phyloP scores from a whole-genome alignment of 2,329 filamentous ascomycete species.

The Bipolaris gigantea region DNA sequence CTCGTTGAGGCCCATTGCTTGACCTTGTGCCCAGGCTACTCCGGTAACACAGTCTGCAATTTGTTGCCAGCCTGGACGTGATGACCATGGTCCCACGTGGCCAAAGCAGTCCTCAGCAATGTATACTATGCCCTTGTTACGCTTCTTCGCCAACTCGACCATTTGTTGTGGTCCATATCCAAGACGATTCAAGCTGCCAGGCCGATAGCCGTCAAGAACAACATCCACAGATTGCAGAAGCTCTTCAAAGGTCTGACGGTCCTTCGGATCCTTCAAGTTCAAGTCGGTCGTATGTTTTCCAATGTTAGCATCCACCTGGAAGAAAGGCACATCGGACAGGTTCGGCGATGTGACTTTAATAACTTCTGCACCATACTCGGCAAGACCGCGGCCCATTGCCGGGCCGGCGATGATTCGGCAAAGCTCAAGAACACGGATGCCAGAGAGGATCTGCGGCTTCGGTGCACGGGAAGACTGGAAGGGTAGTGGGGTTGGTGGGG shows the following conservation, averaged over 20 bases:
- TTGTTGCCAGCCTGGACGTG: constrained; percentile 70
- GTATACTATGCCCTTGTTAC: constrained; percentile 66
- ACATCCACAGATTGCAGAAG: constrained; percentile 66
- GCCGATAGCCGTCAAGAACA: constrained; percentile 70
- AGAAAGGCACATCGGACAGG: constrained; percentile 71
- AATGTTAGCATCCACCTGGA: constrained; percentile 72
- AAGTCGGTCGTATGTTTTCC: constrained; percentile 69
- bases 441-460: constrained; percentile 51
- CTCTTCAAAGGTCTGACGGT: constrained; percentile 59
- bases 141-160: constrained; percentile 54
- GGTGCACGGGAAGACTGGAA: constrained; percentile 45
- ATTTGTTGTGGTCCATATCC: constrained; percentile 65
- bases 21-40: constrained; percentile 64
- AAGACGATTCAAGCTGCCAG: constrained; percentile 63
- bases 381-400: constrained; percentile 69
- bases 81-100: constrained; percentile 64
- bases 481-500: constrained; percentile 54
- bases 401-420: constrained; percentile 76
- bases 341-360: constrained; percentile 70
- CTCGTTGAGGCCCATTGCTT: constrained; percentile 62
- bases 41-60: constrained; percentile 69
- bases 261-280: constrained; percentile 60
- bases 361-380: constrained; percentile 75
- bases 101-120: constrained; percentile 75
- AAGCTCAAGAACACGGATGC: constrained; percentile 73